Evolutionary conservation across 805 yeast species (phyloP).

Genomic region (Spathaspora boniae): DNA sequence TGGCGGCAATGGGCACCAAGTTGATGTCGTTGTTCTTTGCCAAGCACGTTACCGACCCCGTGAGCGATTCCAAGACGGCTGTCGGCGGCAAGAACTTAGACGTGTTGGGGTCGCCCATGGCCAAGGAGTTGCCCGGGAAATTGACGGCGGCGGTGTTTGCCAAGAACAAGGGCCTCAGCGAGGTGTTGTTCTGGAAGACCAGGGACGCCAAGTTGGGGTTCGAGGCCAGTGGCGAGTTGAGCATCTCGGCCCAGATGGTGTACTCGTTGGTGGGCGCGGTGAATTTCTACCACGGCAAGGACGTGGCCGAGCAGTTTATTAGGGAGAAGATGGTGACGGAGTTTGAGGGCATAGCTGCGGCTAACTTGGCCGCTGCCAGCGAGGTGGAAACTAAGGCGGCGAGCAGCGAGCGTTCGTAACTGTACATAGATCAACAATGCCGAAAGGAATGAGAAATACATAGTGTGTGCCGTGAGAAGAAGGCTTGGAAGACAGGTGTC

Average conservation of each 20-base stretch:
- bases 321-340: constrained; percentile 43
- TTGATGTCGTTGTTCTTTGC: constrained; percentile 50
- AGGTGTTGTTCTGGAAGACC: constrained; percentile 63
- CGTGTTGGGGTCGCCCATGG: constrained; percentile 53
- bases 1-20: constrained; percentile 69
- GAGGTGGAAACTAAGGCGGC: too few relatives aligned
- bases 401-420: too few relatives aligned
- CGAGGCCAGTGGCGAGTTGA: constrained; percentile 52
- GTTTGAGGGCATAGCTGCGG: constrained; percentile 4
- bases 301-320: constrained; percentile 55
- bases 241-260: constrained; percentile 51
- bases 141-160: constrained; percentile 51
- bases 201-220: constrained; percentile 46
- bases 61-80: constrained; percentile 22
- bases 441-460: too few relatives aligned
- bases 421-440: too few relatives aligned
- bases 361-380: too few relatives aligned
- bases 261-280: constrained; percentile 70
- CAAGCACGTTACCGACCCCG: constrained; percentile 35
- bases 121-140: constrained; percentile 51
- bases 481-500: too few relatives aligned
- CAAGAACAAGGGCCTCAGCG: constrained; percentile 43
- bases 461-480: too few relatives aligned
- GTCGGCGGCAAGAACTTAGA: constrained; percentile 53
- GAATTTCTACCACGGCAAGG: constrained; percentile 57